A percentile compares a stretch with the other conserved stretches of the same genome.
phyloP scores from a whole-genome alignment of 176 grass and related monocot species.

The Hyparrhenia diplandra region DNA sequence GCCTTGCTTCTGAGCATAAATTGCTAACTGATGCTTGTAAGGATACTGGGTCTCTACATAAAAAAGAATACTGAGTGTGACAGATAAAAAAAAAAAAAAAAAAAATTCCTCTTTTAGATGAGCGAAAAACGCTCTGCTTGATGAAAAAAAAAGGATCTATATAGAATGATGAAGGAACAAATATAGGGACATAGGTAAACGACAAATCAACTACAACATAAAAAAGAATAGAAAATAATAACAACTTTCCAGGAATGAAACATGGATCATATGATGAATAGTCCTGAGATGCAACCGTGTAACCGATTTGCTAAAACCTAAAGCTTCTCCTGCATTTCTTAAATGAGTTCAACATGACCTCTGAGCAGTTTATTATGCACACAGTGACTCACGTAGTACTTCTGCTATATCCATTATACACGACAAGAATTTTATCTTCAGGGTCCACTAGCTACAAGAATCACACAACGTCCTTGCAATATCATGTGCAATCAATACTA shows the following conservation, averaged over 20 bases:
- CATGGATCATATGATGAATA: neutral
- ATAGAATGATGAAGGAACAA: neutral
- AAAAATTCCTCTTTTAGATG: neutral
- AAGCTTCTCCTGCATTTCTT: neutral
- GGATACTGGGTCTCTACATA: too few relatives aligned
- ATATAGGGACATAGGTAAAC: neutral
- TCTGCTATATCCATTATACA: constrained; percentile 4
- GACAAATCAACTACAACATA: neutral
- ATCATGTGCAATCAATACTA: too few relatives aligned
- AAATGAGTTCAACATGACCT: neutral
- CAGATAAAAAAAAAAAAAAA: constrained; percentile 3
- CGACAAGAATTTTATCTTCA: constrained; percentile 1
- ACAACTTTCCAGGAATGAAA: neutral
- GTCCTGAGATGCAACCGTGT: neutral
- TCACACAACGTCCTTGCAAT: too few relatives aligned
- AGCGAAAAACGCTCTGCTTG: neutral
- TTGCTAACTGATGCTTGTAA: too few relatives aligned
- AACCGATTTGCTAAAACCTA: neutral
- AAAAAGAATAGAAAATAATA: neutral
- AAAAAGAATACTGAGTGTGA: neutral
- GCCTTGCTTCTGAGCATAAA: too few relatives aligned
- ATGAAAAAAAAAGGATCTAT: constrained; percentile 5
- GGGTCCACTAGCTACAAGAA: too few relatives aligned
- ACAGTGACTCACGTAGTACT: neutral
- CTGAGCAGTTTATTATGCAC: neutral